phyloP scores from a whole-genome alignment of 1,284 basidiomycete genomes.

The Ceratobasidium sp. region DNA sequence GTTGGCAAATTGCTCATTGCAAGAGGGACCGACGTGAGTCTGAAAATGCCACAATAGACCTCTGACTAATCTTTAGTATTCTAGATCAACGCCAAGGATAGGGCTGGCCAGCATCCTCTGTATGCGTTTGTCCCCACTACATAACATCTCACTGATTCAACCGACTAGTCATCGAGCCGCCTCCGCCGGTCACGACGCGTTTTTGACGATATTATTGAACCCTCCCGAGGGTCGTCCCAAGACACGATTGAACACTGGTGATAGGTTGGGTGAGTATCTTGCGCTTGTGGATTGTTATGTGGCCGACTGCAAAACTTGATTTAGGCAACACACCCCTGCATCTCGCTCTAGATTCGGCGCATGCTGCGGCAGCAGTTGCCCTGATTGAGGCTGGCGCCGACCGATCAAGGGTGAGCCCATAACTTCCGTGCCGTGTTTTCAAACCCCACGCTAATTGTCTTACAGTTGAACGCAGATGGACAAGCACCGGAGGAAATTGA shows the following conservation, averaged over 20 bases:
- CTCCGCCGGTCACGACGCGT: constrained; percentile 90
- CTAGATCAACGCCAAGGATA: constrained; percentile 91
- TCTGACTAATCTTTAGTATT: constrained; percentile 11
- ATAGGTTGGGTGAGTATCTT: constrained; percentile 72
- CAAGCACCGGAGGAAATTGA: constrained; percentile 84
- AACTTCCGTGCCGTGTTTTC: constrained; percentile 1
- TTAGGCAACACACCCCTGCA: constrained; percentile 94
- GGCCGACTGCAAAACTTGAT: constrained; percentile 43
- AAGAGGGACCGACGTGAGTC: constrained; percentile 83
- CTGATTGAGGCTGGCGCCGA: constrained; percentile 95
- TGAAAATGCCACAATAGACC: constrained; percentile 51
- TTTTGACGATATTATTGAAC: constrained; percentile 81
- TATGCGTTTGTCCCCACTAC: constrained; percentile 57
- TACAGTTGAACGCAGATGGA: constrained; percentile 81
- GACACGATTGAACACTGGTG: constrained; percentile 84
- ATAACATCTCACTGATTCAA: constrained; percentile 46
- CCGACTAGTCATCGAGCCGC: constrained; percentile 84
- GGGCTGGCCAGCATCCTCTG: constrained; percentile 90
- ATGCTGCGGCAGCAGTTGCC: constrained; percentile 87
- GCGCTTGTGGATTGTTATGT: too few relatives aligned
- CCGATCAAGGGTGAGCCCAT: constrained; percentile 75
- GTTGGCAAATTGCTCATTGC: constrained; percentile 86
- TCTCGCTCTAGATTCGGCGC: constrained; percentile 93
- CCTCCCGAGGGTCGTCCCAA: constrained; percentile 74
- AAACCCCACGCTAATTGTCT: constrained; percentile 48